These are phyloP conservation scores for Mycotypha africana DNA, from an alignment of 371 early-diverging fungal species.

Conservation along the genomic window DNA sequence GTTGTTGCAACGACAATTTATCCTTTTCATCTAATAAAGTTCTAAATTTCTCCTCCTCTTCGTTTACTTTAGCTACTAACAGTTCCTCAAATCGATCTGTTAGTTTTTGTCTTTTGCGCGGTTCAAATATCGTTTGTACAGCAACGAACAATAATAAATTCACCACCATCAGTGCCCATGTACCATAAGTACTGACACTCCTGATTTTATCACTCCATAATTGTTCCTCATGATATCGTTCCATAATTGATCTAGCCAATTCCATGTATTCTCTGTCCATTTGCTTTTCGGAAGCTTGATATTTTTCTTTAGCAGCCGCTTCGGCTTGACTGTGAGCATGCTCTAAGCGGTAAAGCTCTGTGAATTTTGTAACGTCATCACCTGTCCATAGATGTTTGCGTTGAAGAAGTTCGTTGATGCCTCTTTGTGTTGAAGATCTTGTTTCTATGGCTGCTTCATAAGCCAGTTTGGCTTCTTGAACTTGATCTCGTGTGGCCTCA, in stretches of 20 bases:
- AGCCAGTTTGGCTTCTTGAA: slow-evolving; percentile 59
- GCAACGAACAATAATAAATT: slow-evolving; percentile 70
- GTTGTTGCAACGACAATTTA: slow-evolving; percentile 16
- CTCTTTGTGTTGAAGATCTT: slow-evolving; percentile 74
- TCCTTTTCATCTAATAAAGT: slow-evolving; percentile 21
- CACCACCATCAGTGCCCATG: slow-evolving; percentile 72
- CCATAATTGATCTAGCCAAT: slow-evolving; percentile 68
- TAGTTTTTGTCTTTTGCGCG: slow-evolving; percentile 64
- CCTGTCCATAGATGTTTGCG: slow-evolving; percentile 85
- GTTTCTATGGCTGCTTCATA: slow-evolving; percentile 70
- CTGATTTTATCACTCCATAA: slow-evolving; percentile 97
- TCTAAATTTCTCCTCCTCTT: slow-evolving; percentile 35
- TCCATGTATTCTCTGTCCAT: slow-evolving; percentile 68
- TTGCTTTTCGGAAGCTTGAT: slow-evolving; percentile 56
- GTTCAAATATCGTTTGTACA: slow-evolving; percentile 78
- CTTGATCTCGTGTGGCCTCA: slow-evolving; percentile 45
- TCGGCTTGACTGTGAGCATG: slow-evolving; percentile 71
- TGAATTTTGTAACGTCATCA: slow-evolving; percentile 82
- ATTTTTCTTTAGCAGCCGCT: slow-evolving; percentile 47
- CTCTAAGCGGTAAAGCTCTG: slow-evolving; percentile 80
- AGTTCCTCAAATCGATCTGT: slow-evolving; percentile 68
- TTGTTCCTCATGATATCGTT: slow-evolving; percentile 88
- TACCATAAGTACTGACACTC: slow-evolving; percentile 79
- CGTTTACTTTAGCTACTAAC: slow-evolving; percentile 38
- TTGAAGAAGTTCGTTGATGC: slow-evolving; percentile 83